Evolutionary conservation across 78 protist species (phyloP).

Genomic region (slime mould (Dictyostelium discoideum)): DNA sequence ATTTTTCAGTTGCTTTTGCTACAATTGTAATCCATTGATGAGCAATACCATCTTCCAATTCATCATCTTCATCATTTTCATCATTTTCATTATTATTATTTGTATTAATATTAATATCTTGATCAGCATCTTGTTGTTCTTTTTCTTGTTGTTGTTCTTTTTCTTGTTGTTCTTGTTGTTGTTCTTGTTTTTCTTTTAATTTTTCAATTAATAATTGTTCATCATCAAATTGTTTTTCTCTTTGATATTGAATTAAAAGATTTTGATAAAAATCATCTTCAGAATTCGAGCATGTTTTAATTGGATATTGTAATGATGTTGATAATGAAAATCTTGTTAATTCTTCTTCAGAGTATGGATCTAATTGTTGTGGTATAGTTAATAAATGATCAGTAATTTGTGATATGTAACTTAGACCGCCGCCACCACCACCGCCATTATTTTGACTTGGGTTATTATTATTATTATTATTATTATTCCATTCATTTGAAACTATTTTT

Average conservation of each 20-base stretch:
- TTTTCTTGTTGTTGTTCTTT: background rate
- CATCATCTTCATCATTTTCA: conserved; percentile 5
- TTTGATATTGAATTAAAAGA: conserved; percentile 26
- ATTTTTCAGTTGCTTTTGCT: conserved; percentile 55
- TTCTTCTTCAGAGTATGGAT: conserved; percentile 72
- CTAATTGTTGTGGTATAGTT: conserved; percentile 61
- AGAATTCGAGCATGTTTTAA: background rate
- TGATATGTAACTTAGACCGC: conserved; percentile 12
- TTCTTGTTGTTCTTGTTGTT: background rate
- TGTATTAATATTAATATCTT: background rate
- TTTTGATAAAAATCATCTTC: conserved; percentile 58
- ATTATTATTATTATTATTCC: conserved; percentile 11
- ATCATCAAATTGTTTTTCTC: background rate
- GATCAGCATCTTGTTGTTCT: background rate
- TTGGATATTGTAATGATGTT: conserved; percentile 7
- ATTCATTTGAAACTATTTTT: conserved; percentile 19
- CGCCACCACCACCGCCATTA: too few species aligned
- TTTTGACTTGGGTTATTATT: background rate
- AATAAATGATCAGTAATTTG: conserved; percentile 65
- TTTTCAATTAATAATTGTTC: background rate
- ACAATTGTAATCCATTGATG: conserved; percentile 75
- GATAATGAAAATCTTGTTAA: conserved; percentile 18
- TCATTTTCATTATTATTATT: background rate
- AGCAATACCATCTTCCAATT: conserved; percentile 49
- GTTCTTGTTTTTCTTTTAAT: background rate